A percentile compares a stretch with the other conserved stretches of the same genome.
phyloP scores from a whole-genome alignment of 2,329 filamentous ascomycete genomes.

The Venturia carpophila region DNA sequence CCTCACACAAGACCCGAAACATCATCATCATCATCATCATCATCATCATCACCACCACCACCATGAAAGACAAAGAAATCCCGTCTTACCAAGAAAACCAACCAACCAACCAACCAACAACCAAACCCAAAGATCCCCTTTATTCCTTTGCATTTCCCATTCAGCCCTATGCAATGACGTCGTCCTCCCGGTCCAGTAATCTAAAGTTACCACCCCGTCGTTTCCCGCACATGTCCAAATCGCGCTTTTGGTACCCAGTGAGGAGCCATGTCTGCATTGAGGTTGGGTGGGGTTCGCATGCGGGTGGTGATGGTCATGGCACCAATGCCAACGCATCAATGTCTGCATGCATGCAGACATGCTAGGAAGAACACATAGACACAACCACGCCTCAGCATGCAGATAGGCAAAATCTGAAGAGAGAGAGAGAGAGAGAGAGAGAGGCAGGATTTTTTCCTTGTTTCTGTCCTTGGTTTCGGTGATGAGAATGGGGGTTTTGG shows the following conservation, averaged over 20 bases:
- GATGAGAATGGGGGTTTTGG: background rate
- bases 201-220: background rate
- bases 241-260: slow-evolving; percentile 30
- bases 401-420: background rate
- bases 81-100: too few relatives aligned
- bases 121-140: too few relatives aligned
- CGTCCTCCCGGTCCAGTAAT: slow-evolving; percentile 8
- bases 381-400: slow-evolving; percentile 4
- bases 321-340: slow-evolving; percentile 20
- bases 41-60: too few relatives aligned
- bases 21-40: background rate
- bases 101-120: too few relatives aligned
- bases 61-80: too few relatives aligned
- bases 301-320: background rate
- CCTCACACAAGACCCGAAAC: background rate
- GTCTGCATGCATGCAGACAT: slow-evolving; percentile 18
- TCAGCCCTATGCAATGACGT: slow-evolving; percentile 22
- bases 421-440: too few relatives aligned
- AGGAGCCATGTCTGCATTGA: slow-evolving; percentile 22
- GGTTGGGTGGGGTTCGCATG: slow-evolving; percentile 1
- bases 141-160: background rate
- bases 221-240: slow-evolving; percentile 19
- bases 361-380: background rate
- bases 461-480: background rate
- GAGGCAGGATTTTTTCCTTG: background rate